Percentiles rank a stretch among this genome's conserved stretches.
Conservation (phyloP, 2,329 filamentous ascomycete species). For the Calonectria ilicicola region DNA sequence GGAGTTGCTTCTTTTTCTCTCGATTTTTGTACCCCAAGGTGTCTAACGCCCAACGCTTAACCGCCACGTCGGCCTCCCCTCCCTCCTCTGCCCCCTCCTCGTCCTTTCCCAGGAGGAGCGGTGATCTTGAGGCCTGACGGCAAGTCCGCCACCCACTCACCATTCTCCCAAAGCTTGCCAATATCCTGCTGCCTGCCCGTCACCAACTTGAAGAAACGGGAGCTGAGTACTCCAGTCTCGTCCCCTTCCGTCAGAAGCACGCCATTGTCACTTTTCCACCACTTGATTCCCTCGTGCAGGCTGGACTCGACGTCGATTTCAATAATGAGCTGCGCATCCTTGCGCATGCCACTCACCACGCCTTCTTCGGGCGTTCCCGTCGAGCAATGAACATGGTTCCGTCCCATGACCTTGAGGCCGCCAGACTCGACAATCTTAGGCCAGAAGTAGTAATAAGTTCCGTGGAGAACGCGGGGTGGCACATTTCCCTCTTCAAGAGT, state of each 20-base stretch:
- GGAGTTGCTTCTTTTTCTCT: neutral
- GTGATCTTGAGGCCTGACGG: conserved; percentile 68
- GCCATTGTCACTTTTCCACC: conserved; percentile 84
- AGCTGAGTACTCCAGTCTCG: conserved; percentile 71
- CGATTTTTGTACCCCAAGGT: neutral
- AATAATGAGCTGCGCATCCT: conserved; percentile 80
- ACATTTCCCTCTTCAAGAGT: conserved; percentile 68
- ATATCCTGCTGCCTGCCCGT: conserved; percentile 70
- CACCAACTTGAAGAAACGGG: conserved; percentile 79
- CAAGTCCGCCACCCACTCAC: conserved; percentile 74
- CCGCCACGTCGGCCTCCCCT: conserved; percentile 39
- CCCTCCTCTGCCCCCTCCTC: conserved; percentile 51
- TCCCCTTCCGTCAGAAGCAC: conserved; percentile 76
- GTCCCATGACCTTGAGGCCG: conserved; percentile 82
- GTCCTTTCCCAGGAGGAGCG: conserved; percentile 62
- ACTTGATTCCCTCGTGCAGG: conserved; percentile 72
- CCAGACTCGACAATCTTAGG: conserved; percentile 78
- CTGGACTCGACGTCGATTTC: conserved; percentile 80
- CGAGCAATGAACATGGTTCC: conserved; percentile 93
- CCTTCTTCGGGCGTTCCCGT: conserved; percentile 72
- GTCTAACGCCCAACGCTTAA: neutral
- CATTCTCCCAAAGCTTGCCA: conserved; percentile 78
- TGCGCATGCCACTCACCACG: conserved; percentile 85
- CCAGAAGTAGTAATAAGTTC: conserved; percentile 89
- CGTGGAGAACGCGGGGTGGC: conserved; percentile 81